Base-by-base conservation (phyloP, 116 monocot genomes). In the Posidonia oceanica region DNA sequence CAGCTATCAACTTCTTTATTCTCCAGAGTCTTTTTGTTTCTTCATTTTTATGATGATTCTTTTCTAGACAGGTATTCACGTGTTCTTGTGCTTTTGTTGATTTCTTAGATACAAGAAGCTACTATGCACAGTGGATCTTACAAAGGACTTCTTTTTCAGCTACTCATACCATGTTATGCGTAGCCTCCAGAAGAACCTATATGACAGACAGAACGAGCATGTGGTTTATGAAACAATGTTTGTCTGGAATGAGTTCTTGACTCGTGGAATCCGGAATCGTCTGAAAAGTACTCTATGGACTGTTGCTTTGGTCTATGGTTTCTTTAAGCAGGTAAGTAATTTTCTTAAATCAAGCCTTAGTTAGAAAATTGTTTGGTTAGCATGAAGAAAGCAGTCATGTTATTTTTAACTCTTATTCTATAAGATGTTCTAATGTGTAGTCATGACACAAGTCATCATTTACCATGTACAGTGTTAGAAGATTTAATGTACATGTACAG, bases 71-170 rank as follows among this genome's bases (percentile, higher is more conserved):
- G 11, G 20, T 40, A 66, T 66, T 66, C 66, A 66, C 66, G 3
- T 7, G 48, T 58, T 16, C 23, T 22, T 36, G 11, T 54, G 51
- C 21, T 68, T 68, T 16, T 68, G 66, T 66, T 54, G 36, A 58
- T 68, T 14, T 20, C 13, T 68, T 54, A 68, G 93, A 88, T 93
- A 93, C 82, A 93, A 88, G 80, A 78, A 80, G 82, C 86, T 93
- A 3, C 78, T 93, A 58, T 80, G 80, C 73, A 75, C 80, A 48
- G 84, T 93, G 78, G 93, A 93, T 79, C 88, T 93, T 52, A 78
- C 93, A 58, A 88, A 86, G 76, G 93, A 88, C 73, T 93, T 93
- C 93, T 93, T 84, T 79, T 93, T 88, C 82, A 93, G 93, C 79
- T 93, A 93, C 73, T 88, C 88, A 36, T 88, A 88, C 79, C 82